Percentiles rank a stretch among this genome's conserved stretches.
Conservation (phyloP, 768 basidiomycete genomes). For the Trametes cingulata region DNA sequence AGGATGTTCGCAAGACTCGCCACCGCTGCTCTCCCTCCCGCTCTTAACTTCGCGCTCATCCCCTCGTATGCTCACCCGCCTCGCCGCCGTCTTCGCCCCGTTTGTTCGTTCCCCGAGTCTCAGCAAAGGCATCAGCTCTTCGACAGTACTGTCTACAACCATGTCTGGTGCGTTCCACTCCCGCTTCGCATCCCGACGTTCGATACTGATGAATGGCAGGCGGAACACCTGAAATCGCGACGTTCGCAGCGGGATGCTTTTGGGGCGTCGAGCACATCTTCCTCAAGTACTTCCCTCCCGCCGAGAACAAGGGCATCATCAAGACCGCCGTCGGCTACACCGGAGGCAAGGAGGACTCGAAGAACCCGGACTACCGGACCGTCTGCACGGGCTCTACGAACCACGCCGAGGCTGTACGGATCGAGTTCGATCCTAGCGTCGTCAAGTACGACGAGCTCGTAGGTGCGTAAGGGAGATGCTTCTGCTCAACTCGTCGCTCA, state of each 20-base stretch:
- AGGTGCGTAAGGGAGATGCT: slow-evolving; percentile 67
- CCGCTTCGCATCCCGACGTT: not conserved
- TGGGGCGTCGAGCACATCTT: slow-evolving; percentile 90
- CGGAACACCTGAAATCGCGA: slow-evolving; percentile 46
- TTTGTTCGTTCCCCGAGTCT: slow-evolving; percentile 6
- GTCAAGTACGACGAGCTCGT: slow-evolving; percentile 86
- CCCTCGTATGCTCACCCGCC: slow-evolving; percentile 17
- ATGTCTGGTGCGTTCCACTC: slow-evolving; percentile 21
- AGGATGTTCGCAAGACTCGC: slow-evolving; percentile 6
- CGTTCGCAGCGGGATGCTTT: slow-evolving; percentile 70
- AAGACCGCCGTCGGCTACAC: slow-evolving; percentile 80
- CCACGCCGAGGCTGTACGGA: slow-evolving; percentile 86
- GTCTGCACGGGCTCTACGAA: slow-evolving; percentile 83
- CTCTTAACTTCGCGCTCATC: not conserved
- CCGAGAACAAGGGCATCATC: slow-evolving; percentile 71
- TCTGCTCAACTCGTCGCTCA: not conserved
- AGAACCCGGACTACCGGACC: slow-evolving; percentile 63
- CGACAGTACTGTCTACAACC: slow-evolving; percentile 8
- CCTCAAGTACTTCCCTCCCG: slow-evolving; percentile 71
- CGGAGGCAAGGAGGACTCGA: slow-evolving; percentile 57
- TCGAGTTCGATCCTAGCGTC: slow-evolving; percentile 80
- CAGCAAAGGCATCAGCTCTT: slow-evolving; percentile 10
- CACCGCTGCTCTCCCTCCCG: not conserved
- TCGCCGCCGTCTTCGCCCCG: slow-evolving; percentile 13
- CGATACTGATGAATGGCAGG: slow-evolving; percentile 2